Base-by-base conservation (phyloP, 495 filamentous ascomycete genomes). In the Lasiosphaeria miniovina region DNA sequence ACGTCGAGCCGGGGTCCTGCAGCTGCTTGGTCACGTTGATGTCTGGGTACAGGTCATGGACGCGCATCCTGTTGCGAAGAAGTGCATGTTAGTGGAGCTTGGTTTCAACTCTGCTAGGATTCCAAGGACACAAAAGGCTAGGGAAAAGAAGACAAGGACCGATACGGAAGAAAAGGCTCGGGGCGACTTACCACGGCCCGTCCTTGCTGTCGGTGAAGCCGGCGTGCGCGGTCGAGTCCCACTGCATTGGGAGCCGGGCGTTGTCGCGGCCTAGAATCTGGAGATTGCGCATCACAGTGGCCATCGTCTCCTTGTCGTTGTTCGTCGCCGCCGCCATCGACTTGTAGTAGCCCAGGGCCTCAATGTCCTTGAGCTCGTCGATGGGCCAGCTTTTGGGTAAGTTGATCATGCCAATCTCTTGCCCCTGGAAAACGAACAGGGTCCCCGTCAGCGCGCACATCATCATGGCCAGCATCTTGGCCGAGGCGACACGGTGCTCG, bases 401-500 rank as follows among this genome's bases (percentile, higher is more conserved):
- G 66, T 92, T 91, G 36, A 80, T 78, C 84, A 90, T 90, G 3
- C 87, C 89, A 14, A 92, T 71, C 63, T 93, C 89, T 63, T 93
- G 86, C 9, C 89, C 89, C 62, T 92, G 88, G 62, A 88, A 91
- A 5, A 91, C 65, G 66, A 88, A 92, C 3, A 88, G 76, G 0
- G 89, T 90, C 3, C 89, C 89, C 3, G 81, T 82, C 58, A 88
- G 70, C 34, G 86, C 67, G 4, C 55, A 77, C 73, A 38, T 57
- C 70, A 71, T 63, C 46, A 74, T 50, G 10, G 65, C 54, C 33
- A 90, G 71, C 78, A 90, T 80, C 72, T 90, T 90, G 4, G 81
- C 81, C 0, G 79, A 75, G n/a, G 71, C 48, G 11, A 72, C 64
- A 11, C 84, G 75, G 52, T 77, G 69, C 52, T 80, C 71, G 11